Conservation (phyloP, 495 filamentous ascomycete species). For the Penicillium odoratum region DNA sequence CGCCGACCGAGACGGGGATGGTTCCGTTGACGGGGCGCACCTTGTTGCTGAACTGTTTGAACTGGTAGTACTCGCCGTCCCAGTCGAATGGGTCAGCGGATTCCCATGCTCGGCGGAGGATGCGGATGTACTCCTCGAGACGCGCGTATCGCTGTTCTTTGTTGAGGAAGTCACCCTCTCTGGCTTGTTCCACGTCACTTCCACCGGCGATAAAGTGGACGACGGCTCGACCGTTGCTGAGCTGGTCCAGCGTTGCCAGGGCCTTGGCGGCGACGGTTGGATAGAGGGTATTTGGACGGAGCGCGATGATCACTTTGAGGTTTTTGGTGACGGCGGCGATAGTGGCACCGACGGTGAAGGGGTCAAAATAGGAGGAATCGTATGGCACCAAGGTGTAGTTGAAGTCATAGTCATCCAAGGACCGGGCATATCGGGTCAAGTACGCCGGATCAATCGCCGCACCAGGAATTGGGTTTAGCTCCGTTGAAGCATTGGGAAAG, state of each 20-base stretch:
- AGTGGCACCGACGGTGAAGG: slow-evolving; percentile 52
- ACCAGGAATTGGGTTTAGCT: slow-evolving; percentile 49
- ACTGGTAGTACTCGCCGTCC: slow-evolving; percentile 51
- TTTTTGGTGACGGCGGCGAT: slow-evolving; percentile 53
- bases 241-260: slow-evolving; percentile 55
- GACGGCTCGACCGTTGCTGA: slow-evolving; percentile 49
- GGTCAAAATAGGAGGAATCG: slow-evolving; percentile 50
- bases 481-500: slow-evolving; percentile 50
- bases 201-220: slow-evolving; percentile 59
- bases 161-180: slow-evolving; percentile 53
- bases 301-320: slow-evolving; percentile 55
- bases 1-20: slow-evolving; percentile 54
- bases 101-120: slow-evolving; percentile 52
- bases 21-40: slow-evolving; percentile 49
- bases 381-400: slow-evolving; percentile 58
- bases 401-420: slow-evolving; percentile 52
- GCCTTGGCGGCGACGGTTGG: slow-evolving; percentile 57
- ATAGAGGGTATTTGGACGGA: slow-evolving; percentile 56
- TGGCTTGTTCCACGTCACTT: slow-evolving; percentile 52
- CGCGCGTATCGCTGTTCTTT: slow-evolving; percentile 53
- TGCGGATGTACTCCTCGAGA: slow-evolving; percentile 54
- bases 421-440: slow-evolving; percentile 48
- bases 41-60: slow-evolving; percentile 52
- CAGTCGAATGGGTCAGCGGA: slow-evolving; percentile 54
- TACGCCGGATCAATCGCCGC: slow-evolving; percentile 48